Evolutionary conservation across 1,284 basidiomycete species (phyloP).

Genomic region (Leccinum subspadiceum): DNA sequence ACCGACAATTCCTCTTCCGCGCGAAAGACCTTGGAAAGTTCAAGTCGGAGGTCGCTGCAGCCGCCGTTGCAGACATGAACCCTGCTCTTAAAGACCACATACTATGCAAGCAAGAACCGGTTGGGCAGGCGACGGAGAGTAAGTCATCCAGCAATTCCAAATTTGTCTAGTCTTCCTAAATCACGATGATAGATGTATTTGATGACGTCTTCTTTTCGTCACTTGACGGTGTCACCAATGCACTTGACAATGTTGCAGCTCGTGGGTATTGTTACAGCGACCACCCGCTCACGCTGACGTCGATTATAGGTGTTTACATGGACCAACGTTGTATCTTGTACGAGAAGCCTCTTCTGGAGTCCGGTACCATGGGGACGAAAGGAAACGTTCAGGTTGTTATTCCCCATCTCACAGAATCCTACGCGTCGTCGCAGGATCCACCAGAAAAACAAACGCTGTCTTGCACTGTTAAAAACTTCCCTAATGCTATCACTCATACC

Average conservation of each 20-base stretch:
- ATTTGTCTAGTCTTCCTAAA: conserved; percentile 6
- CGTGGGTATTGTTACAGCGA: conserved; percentile 50
- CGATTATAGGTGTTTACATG: conserved; percentile 85
- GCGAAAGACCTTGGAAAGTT: conserved; percentile 97
- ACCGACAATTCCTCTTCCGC: conserved; percentile 98
- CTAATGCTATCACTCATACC: conserved; percentile 98
- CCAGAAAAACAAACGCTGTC: conserved; percentile 98
- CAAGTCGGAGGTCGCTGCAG: conserved; percentile 94
- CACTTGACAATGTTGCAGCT: conserved; percentile 97
- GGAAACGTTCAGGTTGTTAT: conserved; percentile 97
- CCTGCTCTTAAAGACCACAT: conserved; percentile 90
- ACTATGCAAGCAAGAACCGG: conserved; percentile 87
- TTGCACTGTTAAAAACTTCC: conserved; percentile 99
- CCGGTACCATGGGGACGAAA: conserved; percentile 97
- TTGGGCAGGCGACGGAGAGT: conserved; percentile 93
- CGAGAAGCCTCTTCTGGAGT: conserved; percentile 94
- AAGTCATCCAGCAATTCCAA: conserved; percentile 32
- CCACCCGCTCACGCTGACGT: conserved; percentile 4
- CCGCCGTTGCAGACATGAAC: conserved; percentile 96
- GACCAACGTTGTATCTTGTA: conserved; percentile 98
- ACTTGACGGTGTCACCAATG: conserved; percentile 98
- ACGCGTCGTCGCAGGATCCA: conserved; percentile 97
- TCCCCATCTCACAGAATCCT: conserved; percentile 95
- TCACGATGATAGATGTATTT: conserved; percentile 67
- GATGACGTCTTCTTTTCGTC: conserved; percentile 86